Evolutionary conservation across 768 basidiomycete genomes (phyloP).

Genomic region (Artomyces pyxidatus): DNA sequence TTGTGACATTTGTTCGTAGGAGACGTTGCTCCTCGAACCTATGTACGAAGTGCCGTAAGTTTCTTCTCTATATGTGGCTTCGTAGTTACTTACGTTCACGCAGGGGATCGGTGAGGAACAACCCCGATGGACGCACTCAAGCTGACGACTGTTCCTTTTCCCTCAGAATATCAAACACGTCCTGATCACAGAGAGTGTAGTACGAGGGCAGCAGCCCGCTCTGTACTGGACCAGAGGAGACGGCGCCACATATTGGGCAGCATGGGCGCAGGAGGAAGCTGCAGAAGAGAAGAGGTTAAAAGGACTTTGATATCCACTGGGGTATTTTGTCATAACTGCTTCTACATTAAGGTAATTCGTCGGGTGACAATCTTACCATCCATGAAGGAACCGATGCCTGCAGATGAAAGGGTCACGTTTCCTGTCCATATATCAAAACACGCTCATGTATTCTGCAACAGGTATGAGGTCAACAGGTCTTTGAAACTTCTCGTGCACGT

Average conservation of each 20-base stretch:
- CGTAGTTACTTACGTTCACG: conserved; percentile 26
- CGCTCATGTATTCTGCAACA: conserved; percentile 1
- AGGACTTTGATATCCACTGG: too few species aligned
- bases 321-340: too few species aligned
- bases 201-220: conserved; percentile 52
- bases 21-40: conserved; percentile 71
- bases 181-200: conserved; percentile 68
- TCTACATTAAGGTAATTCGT: too few species aligned
- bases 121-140: not conserved
- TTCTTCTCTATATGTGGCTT: conserved; percentile 44
- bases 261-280: conserved; percentile 64
- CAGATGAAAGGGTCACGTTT: too few species aligned
- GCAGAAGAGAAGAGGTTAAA: not conserved
- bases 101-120: too few species aligned
- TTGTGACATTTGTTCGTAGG: conserved; percentile 35
- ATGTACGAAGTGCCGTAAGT: conserved; percentile 93
- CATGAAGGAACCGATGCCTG: too few species aligned
- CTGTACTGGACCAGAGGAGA: conserved; percentile 72
- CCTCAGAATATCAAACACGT: conserved; percentile 69
- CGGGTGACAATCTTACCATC: too few species aligned
- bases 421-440: not conserved
- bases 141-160: conserved; percentile 6
- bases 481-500: conserved; percentile 1
- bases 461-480: conserved; percentile 14
- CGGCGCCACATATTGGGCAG: conserved; percentile 62